Percentiles rank a stretch among this genome's conserved stretches.
Evolutionary conservation across 164 flowering plant species (phyloP).

Genomic region (Tinospora cordifolia): DNA sequence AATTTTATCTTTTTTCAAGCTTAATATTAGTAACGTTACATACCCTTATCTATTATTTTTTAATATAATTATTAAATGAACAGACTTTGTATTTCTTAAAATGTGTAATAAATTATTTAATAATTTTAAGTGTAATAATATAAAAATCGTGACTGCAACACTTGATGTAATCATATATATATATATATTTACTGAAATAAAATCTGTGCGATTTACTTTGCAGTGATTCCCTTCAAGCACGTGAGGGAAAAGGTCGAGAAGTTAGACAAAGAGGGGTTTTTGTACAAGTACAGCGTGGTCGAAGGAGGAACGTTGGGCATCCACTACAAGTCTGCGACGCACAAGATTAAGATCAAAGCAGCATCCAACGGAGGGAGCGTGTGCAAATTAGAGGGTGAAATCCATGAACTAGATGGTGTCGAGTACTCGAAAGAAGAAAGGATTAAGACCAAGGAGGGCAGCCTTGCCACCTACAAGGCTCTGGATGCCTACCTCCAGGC

Average conservation of each 20-base stretch:
- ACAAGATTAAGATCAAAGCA: conserved; percentile 12
- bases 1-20: too few species aligned
- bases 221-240: conserved; percentile 13
- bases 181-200: too few species aligned
- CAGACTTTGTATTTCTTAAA: too few species aligned
- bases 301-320: conserved; percentile 20
- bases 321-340: conserved; percentile 5
- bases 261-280: conserved; percentile 15
- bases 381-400: conserved; percentile 13
- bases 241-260: conserved; percentile 23
- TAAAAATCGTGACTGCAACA: too few species aligned
- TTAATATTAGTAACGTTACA: too few species aligned
- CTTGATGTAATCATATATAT: too few species aligned
- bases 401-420: conserved; percentile 15
- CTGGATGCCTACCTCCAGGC: conserved; percentile 17
- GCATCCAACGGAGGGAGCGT: conserved; percentile 16
- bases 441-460: conserved; percentile 15
- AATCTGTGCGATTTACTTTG: too few species aligned
- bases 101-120: too few species aligned
- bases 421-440: conserved; percentile 21
- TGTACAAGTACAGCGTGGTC: conserved; percentile 21
- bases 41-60: too few species aligned
- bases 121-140: too few species aligned
- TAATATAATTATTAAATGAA: too few species aligned
- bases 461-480: conserved; percentile 19